Evolutionary conservation across 495 filamentous ascomycete species (phyloP).

Genomic region (Xylaria nigripes): DNA sequence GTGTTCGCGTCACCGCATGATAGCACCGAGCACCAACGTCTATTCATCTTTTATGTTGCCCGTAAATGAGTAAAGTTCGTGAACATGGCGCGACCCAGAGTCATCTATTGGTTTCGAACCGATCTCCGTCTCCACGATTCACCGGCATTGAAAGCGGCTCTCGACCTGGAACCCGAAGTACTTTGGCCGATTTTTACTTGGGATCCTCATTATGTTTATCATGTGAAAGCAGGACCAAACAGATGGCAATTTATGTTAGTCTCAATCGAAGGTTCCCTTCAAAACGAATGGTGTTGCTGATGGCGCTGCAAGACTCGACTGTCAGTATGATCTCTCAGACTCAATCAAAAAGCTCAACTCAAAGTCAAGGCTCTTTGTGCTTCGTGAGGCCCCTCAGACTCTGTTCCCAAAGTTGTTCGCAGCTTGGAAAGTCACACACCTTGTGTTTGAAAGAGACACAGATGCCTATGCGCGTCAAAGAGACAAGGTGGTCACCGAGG

Average conservation of each 20-base stretch:
- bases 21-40: not conserved
- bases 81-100: constrained; percentile 35
- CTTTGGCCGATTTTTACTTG: constrained; percentile 64
- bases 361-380: constrained; percentile 57
- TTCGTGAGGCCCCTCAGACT: constrained; percentile 60
- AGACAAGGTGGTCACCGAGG: constrained; percentile 44
- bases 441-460: constrained; percentile 68
- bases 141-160: constrained; percentile 55
- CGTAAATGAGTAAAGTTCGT: not conserved
- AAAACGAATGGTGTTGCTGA: not conserved
- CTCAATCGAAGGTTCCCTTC: constrained; percentile 1
- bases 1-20: not conserved
- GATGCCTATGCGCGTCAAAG: constrained; percentile 57
- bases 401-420: constrained; percentile 59
- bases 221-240: constrained; percentile 54
- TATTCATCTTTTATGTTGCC: not conserved
- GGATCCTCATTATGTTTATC: constrained; percentile 68
- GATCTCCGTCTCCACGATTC: constrained; percentile 67
- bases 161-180: constrained; percentile 51
- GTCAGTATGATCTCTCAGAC: constrained; percentile 53
- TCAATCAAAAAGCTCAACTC: constrained; percentile 53
- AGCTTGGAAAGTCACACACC: constrained; percentile 57
- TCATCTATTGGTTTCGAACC: constrained; percentile 70
- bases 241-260: constrained; percentile 55
- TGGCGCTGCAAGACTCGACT: constrained; percentile 43